phyloP scores from a whole-genome alignment of 768 basidiomycete species.

The Dictyophora rubrovolvata region DNA sequence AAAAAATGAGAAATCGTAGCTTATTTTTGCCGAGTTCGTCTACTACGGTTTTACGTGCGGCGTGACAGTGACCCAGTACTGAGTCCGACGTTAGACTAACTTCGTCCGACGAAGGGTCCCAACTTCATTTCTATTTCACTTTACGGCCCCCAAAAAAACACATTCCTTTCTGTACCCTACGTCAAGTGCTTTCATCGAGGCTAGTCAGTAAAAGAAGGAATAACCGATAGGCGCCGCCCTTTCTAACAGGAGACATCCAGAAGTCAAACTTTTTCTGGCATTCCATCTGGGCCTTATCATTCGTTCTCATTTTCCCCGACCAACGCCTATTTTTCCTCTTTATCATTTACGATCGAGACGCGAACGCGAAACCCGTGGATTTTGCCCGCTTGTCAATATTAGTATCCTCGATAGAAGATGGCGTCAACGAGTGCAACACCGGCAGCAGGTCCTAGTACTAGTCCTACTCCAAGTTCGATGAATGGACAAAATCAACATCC shows the following conservation, averaged over 20 bases:
- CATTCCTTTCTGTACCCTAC: not conserved
- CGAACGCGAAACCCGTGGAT: not conserved
- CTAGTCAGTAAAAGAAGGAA: slow-evolving; percentile 1
- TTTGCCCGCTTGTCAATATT: not conserved
- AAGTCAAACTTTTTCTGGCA: not conserved
- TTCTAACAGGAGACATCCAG: not conserved
- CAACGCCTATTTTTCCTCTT: not conserved
- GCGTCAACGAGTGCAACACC: slow-evolving; percentile 7
- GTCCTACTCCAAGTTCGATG: not conserved
- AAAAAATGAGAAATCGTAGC: not conserved
- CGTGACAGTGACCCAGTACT: not conserved
- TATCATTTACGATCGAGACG: slow-evolving; percentile 5
- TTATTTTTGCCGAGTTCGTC: not conserved
- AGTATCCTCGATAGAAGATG: not conserved
- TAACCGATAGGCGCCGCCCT: not conserved
- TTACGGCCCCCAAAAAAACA: not conserved
- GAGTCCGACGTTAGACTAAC: not conserved
- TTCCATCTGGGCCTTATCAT: not conserved
- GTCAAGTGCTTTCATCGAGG: not conserved
- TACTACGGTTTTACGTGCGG: not conserved
- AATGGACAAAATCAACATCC: slow-evolving; percentile 44
- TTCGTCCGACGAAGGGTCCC: not conserved
- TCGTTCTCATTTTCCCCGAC: not conserved
- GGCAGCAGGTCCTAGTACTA: slow-evolving; percentile 2
- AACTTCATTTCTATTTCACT: not conserved